phyloP scores from a whole-genome alignment of 495 filamentous ascomycete genomes.

The Podospora pseudocomata region DNA sequence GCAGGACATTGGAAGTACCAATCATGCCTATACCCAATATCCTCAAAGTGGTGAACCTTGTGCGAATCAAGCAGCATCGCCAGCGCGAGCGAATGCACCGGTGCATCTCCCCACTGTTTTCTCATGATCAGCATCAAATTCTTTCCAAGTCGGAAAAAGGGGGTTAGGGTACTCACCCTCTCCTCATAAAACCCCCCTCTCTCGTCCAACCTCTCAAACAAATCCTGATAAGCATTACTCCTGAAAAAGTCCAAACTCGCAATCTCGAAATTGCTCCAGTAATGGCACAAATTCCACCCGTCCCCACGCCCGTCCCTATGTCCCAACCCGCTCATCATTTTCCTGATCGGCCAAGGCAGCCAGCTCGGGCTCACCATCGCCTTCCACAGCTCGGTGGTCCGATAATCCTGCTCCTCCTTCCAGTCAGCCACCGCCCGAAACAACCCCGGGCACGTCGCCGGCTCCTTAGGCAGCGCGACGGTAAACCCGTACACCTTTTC shows the following conservation, averaged over 20 bases:
- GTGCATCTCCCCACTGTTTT: slow-evolving; percentile 52
- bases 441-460: slow-evolving; percentile 46
- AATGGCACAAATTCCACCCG: slow-evolving; percentile 53
- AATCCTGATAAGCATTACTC: slow-evolving; percentile 43
- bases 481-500: slow-evolving; percentile 53
- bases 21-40: slow-evolving; percentile 53
- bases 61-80: slow-evolving; percentile 48
- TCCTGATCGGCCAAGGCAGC: slow-evolving; percentile 40
- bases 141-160: neutral
- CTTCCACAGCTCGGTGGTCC: slow-evolving; percentile 37
- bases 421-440: slow-evolving; percentile 46
- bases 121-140: neutral
- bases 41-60: slow-evolving; percentile 51
- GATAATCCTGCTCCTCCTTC: slow-evolving; percentile 35
- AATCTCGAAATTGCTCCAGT: slow-evolving; percentile 59
- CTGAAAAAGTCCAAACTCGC: slow-evolving; percentile 53
- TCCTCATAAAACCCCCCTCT: slow-evolving; percentile 54
- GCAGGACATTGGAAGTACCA: slow-evolving; percentile 46
- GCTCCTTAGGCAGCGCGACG: slow-evolving; percentile 49
- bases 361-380: slow-evolving; percentile 39
- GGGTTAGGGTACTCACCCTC: slow-evolving; percentile 31
- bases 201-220: slow-evolving; percentile 46
- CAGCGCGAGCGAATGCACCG: slow-evolving; percentile 51
- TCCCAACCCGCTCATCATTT: slow-evolving; percentile 35
- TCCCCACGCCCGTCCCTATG: slow-evolving; percentile 38